These are phyloP conservation scores for Avena insularis DNA, from an alignment of 176 grass and related monocot species.

Conservation along the genomic window DNA sequence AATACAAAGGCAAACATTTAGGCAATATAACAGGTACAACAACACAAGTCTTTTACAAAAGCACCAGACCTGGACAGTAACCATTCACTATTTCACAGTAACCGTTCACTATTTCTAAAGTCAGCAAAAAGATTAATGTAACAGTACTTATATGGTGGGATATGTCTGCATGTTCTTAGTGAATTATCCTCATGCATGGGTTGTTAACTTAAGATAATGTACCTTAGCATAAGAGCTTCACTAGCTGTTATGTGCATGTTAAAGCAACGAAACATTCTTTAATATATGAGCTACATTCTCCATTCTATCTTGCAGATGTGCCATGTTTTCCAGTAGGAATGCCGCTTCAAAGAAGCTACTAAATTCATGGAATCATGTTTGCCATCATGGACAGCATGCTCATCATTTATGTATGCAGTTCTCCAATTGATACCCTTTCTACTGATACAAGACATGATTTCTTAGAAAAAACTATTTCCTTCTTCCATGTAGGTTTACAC, in stretches of 20 bases:
- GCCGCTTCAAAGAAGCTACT: conserved; percentile 48
- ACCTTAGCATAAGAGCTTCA: not conserved
- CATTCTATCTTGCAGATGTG: conserved; percentile 57
- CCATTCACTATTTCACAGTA: too few species aligned
- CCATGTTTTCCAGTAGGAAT: conserved; percentile 80
- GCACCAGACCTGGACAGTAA: too few species aligned
- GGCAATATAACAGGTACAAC: too few species aligned
- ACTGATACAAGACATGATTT: not conserved
- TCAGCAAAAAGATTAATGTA: too few species aligned
- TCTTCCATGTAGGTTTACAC: conserved; percentile 53
- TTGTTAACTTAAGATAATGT: conserved; percentile 18
- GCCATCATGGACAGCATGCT: conserved; percentile 55
- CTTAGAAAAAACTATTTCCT: not conserved
- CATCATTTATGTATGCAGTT: conserved; percentile 71
- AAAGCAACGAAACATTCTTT: not conserved
- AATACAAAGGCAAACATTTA: too few species aligned
- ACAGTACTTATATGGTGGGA: not conserved
- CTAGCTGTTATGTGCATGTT: conserved; percentile 7
- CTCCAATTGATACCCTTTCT: not conserved
- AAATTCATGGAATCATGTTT: conserved; percentile 80
- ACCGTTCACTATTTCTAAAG: too few species aligned
- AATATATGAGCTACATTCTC: not conserved
- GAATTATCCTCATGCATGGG: not conserved
- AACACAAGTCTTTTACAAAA: too few species aligned
- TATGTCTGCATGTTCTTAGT: not conserved